These are phyloP conservation scores for Liriodendron chinense DNA, from an alignment of 164 flowering plant genomes.

Conservation along the genomic window DNA sequence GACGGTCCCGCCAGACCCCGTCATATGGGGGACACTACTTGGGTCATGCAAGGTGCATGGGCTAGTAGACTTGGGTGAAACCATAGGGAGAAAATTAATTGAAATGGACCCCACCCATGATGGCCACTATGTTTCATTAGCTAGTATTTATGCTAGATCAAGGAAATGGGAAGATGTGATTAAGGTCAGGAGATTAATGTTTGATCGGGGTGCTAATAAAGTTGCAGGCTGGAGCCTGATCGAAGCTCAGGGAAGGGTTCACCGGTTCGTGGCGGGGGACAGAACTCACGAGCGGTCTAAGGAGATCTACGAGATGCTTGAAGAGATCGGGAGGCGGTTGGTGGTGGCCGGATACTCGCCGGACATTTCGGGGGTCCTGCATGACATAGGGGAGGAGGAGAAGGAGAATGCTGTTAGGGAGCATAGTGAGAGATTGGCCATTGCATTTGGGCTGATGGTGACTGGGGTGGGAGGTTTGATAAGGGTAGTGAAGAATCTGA, in stretches of 20 bases:
- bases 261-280: constrained; percentile 60
- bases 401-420: constrained; percentile 42
- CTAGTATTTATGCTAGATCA: constrained; percentile 56
- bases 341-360: constrained; percentile 48
- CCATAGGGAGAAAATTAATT: constrained; percentile 38
- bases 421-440: constrained; percentile 80
- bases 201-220: constrained; percentile 55
- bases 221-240: constrained; percentile 54
- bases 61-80: constrained; percentile 40
- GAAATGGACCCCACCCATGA: constrained; percentile 42
- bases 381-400: constrained; percentile 52
- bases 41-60: constrained; percentile 47
- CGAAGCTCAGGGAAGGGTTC: constrained; percentile 46
- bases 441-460: constrained; percentile 63
- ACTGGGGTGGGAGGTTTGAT: constrained; percentile 43
- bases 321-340: constrained; percentile 38
- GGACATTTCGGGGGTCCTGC: constrained; percentile 38
- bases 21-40: constrained; percentile 49
- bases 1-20: constrained; percentile 39
- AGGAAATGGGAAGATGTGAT: constrained; percentile 68
- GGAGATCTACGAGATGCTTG: constrained; percentile 50
- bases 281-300: constrained; percentile 40
- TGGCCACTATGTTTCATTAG: constrained; percentile 50
- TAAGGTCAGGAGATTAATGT: constrained; percentile 56
- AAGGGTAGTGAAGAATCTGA: constrained; percentile 58